Evolutionary conservation across 768 basidiomycete species (phyloP).

Genomic region (Omphalotus guepiniiformis): DNA sequence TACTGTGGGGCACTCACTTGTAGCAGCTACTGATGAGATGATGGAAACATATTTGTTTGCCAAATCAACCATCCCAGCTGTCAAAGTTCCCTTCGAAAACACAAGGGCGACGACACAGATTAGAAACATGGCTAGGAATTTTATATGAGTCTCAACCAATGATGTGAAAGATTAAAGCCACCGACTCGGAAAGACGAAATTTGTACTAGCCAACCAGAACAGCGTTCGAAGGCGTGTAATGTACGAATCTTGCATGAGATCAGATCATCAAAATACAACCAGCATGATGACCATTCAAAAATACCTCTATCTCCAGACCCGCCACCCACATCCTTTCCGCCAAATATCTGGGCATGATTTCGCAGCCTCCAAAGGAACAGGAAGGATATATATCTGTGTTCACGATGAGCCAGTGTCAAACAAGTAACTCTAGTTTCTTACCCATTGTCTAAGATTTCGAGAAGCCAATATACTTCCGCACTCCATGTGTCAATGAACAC

Average conservation of each 20-base stretch:
- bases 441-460: not conserved
- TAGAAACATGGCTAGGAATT: not conserved
- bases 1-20: not conserved
- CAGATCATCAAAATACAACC: not conserved
- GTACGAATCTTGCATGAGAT: not conserved
- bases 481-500: not conserved
- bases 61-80: not conserved
- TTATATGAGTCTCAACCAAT: not conserved
- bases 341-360: not conserved
- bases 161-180: not conserved
- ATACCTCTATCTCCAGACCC: not conserved
- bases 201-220: constrained; percentile 2
- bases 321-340: not conserved
- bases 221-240: not conserved
- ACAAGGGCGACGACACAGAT: not conserved
- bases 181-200: not conserved
- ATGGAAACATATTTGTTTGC: constrained; percentile 1
- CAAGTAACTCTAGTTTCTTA: not conserved
- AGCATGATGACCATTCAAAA: not conserved
- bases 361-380: not conserved
- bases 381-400: not conserved
- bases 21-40: not conserved
- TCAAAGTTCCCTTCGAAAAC: not conserved
- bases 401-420: not conserved
- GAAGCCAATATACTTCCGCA: not conserved